Evolutionary conservation across 441 rosid species (phyloP).

Genomic region (Gossypium davidsonii): DNA sequence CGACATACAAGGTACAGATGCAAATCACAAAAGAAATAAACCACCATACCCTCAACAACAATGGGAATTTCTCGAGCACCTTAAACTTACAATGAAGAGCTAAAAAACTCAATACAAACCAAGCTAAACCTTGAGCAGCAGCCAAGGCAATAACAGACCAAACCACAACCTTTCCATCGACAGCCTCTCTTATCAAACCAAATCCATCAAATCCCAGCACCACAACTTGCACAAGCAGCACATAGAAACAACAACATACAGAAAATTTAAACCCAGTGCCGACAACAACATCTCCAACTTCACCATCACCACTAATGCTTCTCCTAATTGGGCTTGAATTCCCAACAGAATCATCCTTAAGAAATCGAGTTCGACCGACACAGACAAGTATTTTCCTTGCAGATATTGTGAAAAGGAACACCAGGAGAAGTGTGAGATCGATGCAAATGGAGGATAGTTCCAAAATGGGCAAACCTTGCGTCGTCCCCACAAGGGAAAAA

Average conservation of each 20-base stretch:
- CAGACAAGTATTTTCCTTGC: slow-evolving; percentile 62
- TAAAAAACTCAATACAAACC: slow-evolving; percentile 68
- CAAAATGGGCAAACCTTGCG: slow-evolving; percentile 47
- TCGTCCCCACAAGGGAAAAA: slow-evolving; percentile 23
- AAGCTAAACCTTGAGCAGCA: slow-evolving; percentile 67
- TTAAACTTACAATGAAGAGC: slow-evolving; percentile 81
- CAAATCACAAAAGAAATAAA: slow-evolving; percentile 62
- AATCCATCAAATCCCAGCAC: slow-evolving; percentile 73
- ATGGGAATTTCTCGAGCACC: slow-evolving; percentile 67
- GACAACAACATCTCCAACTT: slow-evolving; percentile 34
- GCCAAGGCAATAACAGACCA: slow-evolving; percentile 57
- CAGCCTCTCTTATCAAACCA: slow-evolving; percentile 45
- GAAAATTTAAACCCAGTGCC: slow-evolving; percentile 62
- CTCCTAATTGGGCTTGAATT: slow-evolving; percentile 41
- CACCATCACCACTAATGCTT: slow-evolving; percentile 42
- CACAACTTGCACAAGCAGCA: slow-evolving; percentile 57
- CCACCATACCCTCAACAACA: slow-evolving; percentile 90
- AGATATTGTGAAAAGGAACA: slow-evolving; percentile 60
- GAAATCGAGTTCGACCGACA: slow-evolving; percentile 48
- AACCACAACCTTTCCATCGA: slow-evolving; percentile 35
- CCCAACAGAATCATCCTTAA: slow-evolving; percentile 58
- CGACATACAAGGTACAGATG: slow-evolving; percentile 58
- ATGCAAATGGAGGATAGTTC: slow-evolving; percentile 69
- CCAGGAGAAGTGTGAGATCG: slow-evolving; percentile 61
- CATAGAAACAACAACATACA: slow-evolving; percentile 65